These are phyloP conservation scores for Coccomyxa sp. DNA, from an alignment of 139 green algal genomes.

Conservation along the genomic window DNA sequence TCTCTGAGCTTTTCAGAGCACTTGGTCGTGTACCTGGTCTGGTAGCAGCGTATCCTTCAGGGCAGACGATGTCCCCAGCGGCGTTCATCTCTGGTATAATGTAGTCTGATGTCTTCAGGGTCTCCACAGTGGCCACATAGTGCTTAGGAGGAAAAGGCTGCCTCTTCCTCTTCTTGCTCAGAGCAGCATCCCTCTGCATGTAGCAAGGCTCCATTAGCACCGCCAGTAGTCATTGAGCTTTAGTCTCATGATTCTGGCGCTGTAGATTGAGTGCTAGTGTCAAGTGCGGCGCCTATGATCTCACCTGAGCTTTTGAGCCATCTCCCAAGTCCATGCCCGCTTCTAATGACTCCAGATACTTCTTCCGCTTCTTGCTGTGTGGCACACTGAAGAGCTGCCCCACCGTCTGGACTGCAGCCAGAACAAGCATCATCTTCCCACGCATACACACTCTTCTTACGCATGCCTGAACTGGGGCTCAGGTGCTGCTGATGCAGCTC, in stretches of 20 bases:
- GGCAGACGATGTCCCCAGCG: conserved; percentile 16
- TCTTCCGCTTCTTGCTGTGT: conserved; percentile 40
- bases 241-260: no score
- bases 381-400: conserved; percentile 44
- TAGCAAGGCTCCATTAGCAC: no score
- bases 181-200: no score
- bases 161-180: no score
- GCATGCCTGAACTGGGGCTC: no score
- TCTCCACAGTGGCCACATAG: conserved; percentile 37
- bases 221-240: no score
- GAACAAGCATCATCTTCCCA: background rate
- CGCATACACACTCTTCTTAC: background rate
- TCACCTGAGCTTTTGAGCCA: background rate
- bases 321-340: background rate
- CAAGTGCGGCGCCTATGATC: no score
- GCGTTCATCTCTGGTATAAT: conserved; percentile 29
- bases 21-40: conserved; percentile 1
- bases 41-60: conserved; percentile 26
- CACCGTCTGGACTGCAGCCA: conserved; percentile 36
- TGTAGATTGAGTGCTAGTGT: no score
- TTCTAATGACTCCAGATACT: background rate
- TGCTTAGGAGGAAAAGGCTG: conserved; percentile 48
- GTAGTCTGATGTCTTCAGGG: conserved; percentile 52
- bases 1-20: background rate
- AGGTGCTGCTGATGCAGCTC: no score